phyloP scores from a whole-genome alignment of 139 green algal species.

The Chlamydomonas schloesseri region DNA sequence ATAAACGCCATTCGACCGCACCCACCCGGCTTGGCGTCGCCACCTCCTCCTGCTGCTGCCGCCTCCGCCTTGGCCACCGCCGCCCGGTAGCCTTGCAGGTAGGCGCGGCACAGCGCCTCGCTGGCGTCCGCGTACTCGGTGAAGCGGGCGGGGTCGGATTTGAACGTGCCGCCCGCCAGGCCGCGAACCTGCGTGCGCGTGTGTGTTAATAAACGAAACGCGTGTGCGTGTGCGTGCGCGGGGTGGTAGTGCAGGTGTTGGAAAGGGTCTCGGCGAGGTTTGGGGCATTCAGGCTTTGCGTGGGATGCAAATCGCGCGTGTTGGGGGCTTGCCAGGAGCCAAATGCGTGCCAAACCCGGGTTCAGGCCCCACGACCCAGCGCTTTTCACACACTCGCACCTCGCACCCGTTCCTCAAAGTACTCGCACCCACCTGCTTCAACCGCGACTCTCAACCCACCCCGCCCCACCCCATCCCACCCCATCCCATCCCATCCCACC shows the following conservation, averaged over 20 bases:
- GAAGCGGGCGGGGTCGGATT: conserved; percentile 60
- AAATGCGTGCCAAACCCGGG: neutral
- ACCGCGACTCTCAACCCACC: no score
- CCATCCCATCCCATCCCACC: no score
- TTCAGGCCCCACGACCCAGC: neutral
- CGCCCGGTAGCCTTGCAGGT: conserved; percentile 41
- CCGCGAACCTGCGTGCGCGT: conserved; percentile 68
- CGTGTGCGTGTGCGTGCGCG: no score
- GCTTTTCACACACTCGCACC: no score
- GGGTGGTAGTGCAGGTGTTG: neutral
- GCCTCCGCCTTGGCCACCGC: neutral
- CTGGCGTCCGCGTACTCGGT: conserved; percentile 68
- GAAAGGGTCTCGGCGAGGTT: no score
- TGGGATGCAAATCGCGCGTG: no score
- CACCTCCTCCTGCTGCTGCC: no score
- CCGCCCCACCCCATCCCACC: no score
- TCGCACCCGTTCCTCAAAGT: no score
- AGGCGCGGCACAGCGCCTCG: conserved; percentile 52
- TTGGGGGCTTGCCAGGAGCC: no score
- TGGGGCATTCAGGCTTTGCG: neutral
- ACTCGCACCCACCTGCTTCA: conserved; percentile 46
- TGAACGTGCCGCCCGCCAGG: conserved; percentile 67
- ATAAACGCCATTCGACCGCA: neutral
- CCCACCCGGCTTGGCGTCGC: neutral
- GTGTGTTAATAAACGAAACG: no score